phyloP scores from a whole-genome alignment of 768 basidiomycete species.

The Serendipita vermifera region DNA sequence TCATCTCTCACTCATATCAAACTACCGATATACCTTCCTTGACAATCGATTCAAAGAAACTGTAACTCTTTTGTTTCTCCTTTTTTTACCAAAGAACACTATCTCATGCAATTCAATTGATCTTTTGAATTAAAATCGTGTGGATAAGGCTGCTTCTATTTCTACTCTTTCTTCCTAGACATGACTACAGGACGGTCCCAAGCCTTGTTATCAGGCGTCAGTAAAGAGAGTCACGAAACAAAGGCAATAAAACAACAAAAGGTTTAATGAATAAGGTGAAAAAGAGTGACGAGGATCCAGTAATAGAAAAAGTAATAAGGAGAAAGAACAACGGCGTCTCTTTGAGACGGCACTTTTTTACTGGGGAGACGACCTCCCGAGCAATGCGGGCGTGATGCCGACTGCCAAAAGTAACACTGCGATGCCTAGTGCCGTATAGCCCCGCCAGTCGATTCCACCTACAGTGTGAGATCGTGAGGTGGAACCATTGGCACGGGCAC shows the following conservation, averaged over 20 bases:
- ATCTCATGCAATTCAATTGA: too few relatives aligned
- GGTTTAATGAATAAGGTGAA: background rate
- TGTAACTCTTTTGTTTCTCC: too few relatives aligned
- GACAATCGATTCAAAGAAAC: too few relatives aligned
- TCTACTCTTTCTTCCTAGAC: background rate
- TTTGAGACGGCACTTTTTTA: constrained; percentile 29
- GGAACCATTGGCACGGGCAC: constrained; percentile 20
- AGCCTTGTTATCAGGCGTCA: background rate
- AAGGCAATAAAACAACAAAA: background rate
- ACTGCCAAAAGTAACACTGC: constrained; percentile 1
- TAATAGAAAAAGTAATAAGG: constrained; percentile 6
- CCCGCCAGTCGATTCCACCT: background rate
- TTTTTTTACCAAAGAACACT: too few relatives aligned
- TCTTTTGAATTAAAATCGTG: too few relatives aligned
- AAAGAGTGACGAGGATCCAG: background rate
- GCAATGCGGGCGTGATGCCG: background rate
- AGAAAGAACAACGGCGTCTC: constrained; percentile 27
- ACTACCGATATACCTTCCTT: too few relatives aligned
- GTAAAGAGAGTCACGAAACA: background rate
- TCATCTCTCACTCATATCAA: too few relatives aligned
- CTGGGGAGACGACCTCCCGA: background rate
- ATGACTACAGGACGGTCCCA: constrained; percentile 2
- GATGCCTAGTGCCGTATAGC: background rate
- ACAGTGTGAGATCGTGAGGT: too few relatives aligned
- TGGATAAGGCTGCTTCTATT: too few relatives aligned